Evolutionary conservation across 768 basidiomycete species (phyloP), one percentile per base, ranked within the genome.

Genomic region (Tulasnella sp.): DNA sequence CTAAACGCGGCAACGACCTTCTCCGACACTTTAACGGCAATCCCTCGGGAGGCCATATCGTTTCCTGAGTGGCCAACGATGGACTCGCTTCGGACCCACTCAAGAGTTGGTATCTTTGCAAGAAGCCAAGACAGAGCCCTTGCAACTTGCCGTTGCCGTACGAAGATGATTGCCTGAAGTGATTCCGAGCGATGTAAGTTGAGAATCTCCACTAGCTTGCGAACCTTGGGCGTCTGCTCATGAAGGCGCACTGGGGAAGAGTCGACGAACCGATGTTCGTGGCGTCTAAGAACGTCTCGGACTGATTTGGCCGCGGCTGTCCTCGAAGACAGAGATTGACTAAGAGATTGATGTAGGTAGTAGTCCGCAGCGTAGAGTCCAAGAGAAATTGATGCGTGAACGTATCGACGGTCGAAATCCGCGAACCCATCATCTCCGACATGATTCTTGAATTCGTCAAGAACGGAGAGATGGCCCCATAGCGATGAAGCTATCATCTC

Each of bases 151-250:
- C 89, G 75, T 60, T 88, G 86, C 54, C 88, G 79, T 15, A 88
- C 87, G 62, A 93, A 93, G 37, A 92, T 71, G 55, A 92, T 91
- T 16, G 77, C 77, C 58, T 89, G 87, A 60, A 90, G 87, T 2
- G 71, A 64, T 2, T 63, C 58, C n/a, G 55, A 16, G 6, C 37
- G 35, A 9, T 56, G 16, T 12, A 37, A 55, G 16, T 27, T 54
- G 22, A 92, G 70, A 41, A 81, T 66, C 16, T 78, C 73, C 13
- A 80, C 69, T 31, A 92, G 72, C 3, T 66, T 68, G 41, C 68
- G 68, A 39, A 92, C 64, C 63, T 91, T 88, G 2, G 81, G 83
- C 6, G 82, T 70, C 65, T n/a, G 79, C 53, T 2, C 29, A 24
- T 32, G 40, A 24, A 19, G 53, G 22, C 22, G 19, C 31, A 9